Base-by-base conservation (phyloP, 2,329 filamentous ascomycete genomes). In the Claviceps humidiphila region DNA sequence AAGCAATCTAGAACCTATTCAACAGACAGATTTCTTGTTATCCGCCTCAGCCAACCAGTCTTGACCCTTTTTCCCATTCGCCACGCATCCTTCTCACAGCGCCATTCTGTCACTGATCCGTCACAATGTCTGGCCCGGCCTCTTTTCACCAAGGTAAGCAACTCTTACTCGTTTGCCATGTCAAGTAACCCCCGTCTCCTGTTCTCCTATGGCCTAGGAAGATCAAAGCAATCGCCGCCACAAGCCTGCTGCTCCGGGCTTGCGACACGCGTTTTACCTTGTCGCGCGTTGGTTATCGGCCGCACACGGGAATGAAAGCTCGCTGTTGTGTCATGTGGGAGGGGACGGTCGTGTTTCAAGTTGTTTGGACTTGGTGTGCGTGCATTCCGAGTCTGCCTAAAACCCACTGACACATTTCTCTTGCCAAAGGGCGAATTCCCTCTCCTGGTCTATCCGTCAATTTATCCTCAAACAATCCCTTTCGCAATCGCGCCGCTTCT, bases 391-490 rank as follows among this genome's bases (percentile, higher is more conserved):
- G 46, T 49, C 24, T 38, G 39, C 48, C 52, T 38, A 45, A 51
- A 51, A 40, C 47, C 39, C 39, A 49, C 51, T 38, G 46, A 45
- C 46, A 37, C 46, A 20, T 57, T 44, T 51, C 51, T 51, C 47
- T 53, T 49, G 44, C 52, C 50, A 48, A 59, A 60, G 59, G 57
- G 22, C 59, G 56, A 53, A 54, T 48, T 38, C 51, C 41, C 56
- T 54, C 58, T 53, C 55, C 59, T 53, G 75, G 74, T 59, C 72
- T 84, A 64, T 72, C 77, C 51, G 71, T 85, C 66, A 84, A 82
- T 68, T 78, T 89, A 63, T 82, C 83, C 67, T 89, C 85, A 66
- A 89, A 89, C 76, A 90, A 90, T 65, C 86, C 86, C 56, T 90
- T 81, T 62, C 83, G 85, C 72, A 87, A 87, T 68, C 81, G 84